Evolutionary conservation across 2,329 filamentous ascomycete species (phyloP).

Genomic region (Colletotrichum filicis): DNA sequence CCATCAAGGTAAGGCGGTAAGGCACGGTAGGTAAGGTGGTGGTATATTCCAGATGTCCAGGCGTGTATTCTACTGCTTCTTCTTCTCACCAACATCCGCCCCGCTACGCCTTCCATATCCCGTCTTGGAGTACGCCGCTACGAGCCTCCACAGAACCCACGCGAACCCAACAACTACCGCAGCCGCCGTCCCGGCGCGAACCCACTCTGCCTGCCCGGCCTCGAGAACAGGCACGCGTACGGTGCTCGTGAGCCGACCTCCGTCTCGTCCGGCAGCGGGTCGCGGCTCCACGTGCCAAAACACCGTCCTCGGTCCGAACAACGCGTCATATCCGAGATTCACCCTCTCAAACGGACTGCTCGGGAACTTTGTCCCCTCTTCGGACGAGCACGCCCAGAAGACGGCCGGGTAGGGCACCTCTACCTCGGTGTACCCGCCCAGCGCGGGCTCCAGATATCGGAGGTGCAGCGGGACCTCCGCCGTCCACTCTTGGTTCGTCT

Average conservation of each 20-base stretch:
- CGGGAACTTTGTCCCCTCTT: constrained; percentile 73
- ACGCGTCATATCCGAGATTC: constrained; percentile 85
- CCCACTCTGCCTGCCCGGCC: constrained; percentile 57
- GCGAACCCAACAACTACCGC: constrained; percentile 72
- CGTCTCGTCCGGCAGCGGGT: constrained; percentile 41
- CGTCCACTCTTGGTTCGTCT: constrained; percentile 64
- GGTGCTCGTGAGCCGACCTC: constrained; percentile 59
- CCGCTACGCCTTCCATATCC: constrained; percentile 42
- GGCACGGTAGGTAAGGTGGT: too few species aligned
- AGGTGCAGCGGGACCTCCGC: constrained; percentile 84
- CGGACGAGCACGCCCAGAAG: constrained; percentile 88
- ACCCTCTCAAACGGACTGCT: constrained; percentile 86
- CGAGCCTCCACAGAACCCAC: constrained; percentile 75
- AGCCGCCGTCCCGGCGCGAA: constrained; percentile 66
- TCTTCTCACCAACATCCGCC: constrained; percentile 29
- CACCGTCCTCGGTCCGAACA: constrained; percentile 80
- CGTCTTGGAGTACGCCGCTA: constrained; percentile 47
- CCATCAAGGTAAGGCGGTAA: too few species aligned
- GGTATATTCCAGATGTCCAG: too few species aligned
- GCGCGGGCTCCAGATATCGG: constrained; percentile 78
- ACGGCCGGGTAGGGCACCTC: constrained; percentile 83
- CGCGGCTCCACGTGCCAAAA: constrained; percentile 82
- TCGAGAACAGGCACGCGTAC: constrained; percentile 75
- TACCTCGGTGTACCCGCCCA: constrained; percentile 62
- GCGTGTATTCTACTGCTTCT: constrained; percentile 4